Base-by-base conservation (phyloP, 352 stramenopile genomes). In the Phytophthora tentaculata region DNA sequence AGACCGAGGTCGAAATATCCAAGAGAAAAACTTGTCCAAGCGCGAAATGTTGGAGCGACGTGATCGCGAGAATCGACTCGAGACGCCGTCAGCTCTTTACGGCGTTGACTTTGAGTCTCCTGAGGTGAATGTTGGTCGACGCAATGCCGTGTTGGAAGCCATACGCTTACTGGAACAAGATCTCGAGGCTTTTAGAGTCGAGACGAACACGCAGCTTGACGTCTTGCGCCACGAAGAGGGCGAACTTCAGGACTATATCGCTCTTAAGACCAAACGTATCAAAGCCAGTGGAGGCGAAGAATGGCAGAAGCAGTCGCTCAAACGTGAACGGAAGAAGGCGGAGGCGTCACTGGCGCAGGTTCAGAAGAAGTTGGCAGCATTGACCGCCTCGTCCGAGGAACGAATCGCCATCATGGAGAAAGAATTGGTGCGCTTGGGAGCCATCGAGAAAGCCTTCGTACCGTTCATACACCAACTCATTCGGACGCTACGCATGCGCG, bases 241-340 rank as follows among this genome's bases (percentile, higher is more conserved):
- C 14, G 85, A 95, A 50, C 56, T 95, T 20, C 69, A 86, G 32
- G 84, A 90, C 24, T 95, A 92, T 58, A 81, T 95, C 20, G 73
- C 82, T 8, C 71, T 94, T 10, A 95, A 95, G 56, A 73, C 68
- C 8, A 94, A 92, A 32, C 81, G 85, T 13, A 87, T 95, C 65
- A 91, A 92, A 54, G 76, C 67, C 14, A 92, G 82, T 19, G 82
- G 86, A 5, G 65, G 69, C 14, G 84, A 95, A 55, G 87, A 92
- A 49, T 95, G 87, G 84, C 87, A 95, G 49, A 86, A 86, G 41
- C 87, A 94, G 49, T 90, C 87, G 39, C 66, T 95, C 14, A 90
- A 94, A 65, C 82, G 86, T 10, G 87, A 94, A 23, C 86, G 83
- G 56, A 95, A 95, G 73, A 94, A 92, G 48, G 85, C 87, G 9